A percentile compares a stretch with the other conserved stretches of the same genome.
phyloP scores from a whole-genome alignment of 441 rosid genomes.

The Aquilaria agallochum region DNA sequence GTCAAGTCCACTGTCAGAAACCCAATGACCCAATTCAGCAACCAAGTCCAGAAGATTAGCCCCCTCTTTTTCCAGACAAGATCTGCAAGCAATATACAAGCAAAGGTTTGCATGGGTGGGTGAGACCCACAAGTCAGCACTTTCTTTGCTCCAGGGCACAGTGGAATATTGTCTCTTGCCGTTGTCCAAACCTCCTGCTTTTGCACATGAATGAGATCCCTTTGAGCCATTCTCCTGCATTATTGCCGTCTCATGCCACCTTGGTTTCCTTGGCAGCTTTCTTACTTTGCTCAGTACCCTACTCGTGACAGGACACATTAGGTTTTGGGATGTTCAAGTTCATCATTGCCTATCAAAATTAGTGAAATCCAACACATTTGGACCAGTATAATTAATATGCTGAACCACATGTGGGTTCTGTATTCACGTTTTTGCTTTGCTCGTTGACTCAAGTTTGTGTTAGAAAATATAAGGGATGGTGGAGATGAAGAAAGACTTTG shows the following conservation, averaged over 20 bases:
- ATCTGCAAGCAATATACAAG: slow-evolving; percentile 24
- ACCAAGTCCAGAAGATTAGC: slow-evolving; percentile 1
- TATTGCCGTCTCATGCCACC: slow-evolving; percentile 8
- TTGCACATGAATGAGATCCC: slow-evolving; percentile 45
- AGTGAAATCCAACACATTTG: background rate
- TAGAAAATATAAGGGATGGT: too few relatives aligned
- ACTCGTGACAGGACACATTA: too few relatives aligned
- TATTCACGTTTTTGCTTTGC: too few relatives aligned
- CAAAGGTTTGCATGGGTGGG: slow-evolving; percentile 23
- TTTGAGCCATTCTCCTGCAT: slow-evolving; percentile 16
- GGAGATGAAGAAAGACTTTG: too few relatives aligned
- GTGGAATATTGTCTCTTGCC: slow-evolving; percentile 18
- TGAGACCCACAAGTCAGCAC: slow-evolving; percentile 28
- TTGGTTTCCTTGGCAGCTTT: slow-evolving; percentile 9
- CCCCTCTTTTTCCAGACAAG: slow-evolving; percentile 22
- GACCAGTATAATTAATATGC: too few relatives aligned
- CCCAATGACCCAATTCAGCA: slow-evolving; percentile 18
- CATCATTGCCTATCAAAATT: too few relatives aligned
- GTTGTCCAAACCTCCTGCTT: slow-evolving; percentile 24
- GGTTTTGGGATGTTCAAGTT: too few relatives aligned
- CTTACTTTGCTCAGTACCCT: slow-evolving; percentile 6
- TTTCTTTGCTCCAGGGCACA: slow-evolving; percentile 21
- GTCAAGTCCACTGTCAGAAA: slow-evolving; percentile 15
- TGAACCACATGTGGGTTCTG: too few relatives aligned
- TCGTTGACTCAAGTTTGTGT: too few relatives aligned